Base-by-base conservation (phyloP, 148 eudicot species). In the Rhododendron vialii region DNA sequence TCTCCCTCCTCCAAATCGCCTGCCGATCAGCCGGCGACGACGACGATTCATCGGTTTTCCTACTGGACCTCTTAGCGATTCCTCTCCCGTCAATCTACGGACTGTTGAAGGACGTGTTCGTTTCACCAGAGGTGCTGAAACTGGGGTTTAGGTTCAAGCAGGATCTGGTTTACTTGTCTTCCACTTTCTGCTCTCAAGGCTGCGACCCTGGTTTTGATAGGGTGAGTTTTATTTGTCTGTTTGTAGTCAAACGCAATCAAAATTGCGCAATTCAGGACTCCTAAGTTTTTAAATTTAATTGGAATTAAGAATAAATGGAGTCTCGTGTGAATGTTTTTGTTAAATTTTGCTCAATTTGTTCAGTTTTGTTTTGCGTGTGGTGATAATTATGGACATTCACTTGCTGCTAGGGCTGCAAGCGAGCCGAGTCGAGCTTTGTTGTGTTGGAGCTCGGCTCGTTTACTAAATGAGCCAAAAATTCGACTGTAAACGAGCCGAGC, bases 1-100 rank as follows among this genome's bases (percentile, higher is more conserved):
- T 97, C 84, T 90, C 94, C 50, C 95, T 97, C 85, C 95, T 97
- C 87, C 99, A 95, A 86, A 91, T 97, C 92, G 98, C 99, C 3
- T 97, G 98, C 90, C 91, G 90, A 86, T 87, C 92, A 30, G 30
- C 30, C 50, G 61, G 7, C 81, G 74, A 26, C 82, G 45, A 22
- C 22, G 91, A 88, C 84, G 89, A 85, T 84, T 9, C 71, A 5
- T 12, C 57, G 41, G 85, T 87, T 11, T 87, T 87, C 61, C 28
- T 87, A 1, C 74, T 87, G 30, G 88, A 87, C 57, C 82, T 87
- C 51, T 30, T 78, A 1, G 28, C 63, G 77, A 83, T 87, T 76
- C 88, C 82, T 10, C 78, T 87, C 15, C 45, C 63, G 20, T 76
- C 71, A 11, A 45, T 87, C 28, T 87, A 83, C 78, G 78, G 41